These are phyloP conservation scores for Taiwanofungus camphoratus DNA, from an alignment of 1,284 basidiomycete species.

Conservation along the genomic window DNA sequence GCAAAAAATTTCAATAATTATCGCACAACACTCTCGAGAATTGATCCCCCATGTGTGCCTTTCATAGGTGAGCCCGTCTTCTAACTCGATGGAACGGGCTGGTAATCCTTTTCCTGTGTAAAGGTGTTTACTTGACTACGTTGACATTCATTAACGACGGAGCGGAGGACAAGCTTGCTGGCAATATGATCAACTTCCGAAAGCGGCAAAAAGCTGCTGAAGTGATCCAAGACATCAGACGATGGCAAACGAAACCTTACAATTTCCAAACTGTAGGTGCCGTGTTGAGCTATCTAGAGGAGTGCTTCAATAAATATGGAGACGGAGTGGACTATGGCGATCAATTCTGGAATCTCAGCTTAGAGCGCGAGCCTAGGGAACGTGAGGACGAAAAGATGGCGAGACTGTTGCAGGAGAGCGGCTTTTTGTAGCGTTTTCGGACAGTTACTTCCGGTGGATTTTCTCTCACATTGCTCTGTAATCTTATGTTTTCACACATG, in stretches of 20 bases:
- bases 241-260: conserved; percentile 90
- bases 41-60: conserved; percentile 94
- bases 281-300: conserved; percentile 75
- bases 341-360: conserved; percentile 80
- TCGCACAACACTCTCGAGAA: conserved; percentile 77
- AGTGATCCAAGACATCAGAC: conserved; percentile 93
- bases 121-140: conserved; percentile 93
- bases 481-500: conserved; percentile 18
- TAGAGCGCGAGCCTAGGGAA: conserved; percentile 88
- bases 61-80: conserved; percentile 74
- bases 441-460: conserved; percentile 4
- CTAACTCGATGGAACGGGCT: neutral
- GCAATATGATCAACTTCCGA: conserved; percentile 89
- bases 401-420: conserved; percentile 80
- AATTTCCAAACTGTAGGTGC: conserved; percentile 71
- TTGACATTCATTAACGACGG: conserved; percentile 98
- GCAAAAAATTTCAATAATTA: conserved; percentile 94
- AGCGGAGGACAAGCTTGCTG: conserved; percentile 83
- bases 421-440: conserved; percentile 55
- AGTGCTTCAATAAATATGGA: conserved; percentile 65
- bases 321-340: conserved; percentile 41
- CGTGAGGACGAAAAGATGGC: conserved; percentile 93
- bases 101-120: neutral
- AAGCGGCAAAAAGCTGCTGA: conserved; percentile 93
- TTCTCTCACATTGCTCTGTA: conserved; percentile 6